Evolutionary conservation across 345 rosid species (phyloP).

Genomic region (Adansonia digitata): DNA sequence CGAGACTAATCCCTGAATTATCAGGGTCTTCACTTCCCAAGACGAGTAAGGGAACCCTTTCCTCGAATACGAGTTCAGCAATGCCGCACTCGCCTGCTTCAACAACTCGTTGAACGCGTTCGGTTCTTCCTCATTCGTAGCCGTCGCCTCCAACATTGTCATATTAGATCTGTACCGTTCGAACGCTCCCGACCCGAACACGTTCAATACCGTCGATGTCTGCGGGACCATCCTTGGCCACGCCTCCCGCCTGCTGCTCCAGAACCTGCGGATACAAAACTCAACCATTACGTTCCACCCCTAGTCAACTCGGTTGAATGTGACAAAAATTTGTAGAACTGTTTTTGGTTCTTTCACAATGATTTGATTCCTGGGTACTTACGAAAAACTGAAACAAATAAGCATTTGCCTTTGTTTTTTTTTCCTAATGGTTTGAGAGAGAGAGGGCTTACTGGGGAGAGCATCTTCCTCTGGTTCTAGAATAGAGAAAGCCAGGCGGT

Average conservation of each 20-base stretch:
- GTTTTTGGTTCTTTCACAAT: background rate
- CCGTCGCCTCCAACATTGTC: constrained; percentile 63
- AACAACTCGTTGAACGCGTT: constrained; percentile 49
- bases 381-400: background rate
- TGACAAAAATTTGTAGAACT: background rate
- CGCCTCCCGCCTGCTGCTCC: constrained; percentile 71
- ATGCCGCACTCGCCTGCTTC: constrained; percentile 71
- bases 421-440: background rate
- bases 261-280: constrained; percentile 41
- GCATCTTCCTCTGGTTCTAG: constrained; percentile 74
- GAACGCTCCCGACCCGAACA: constrained; percentile 57
- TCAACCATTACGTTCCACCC: background rate
- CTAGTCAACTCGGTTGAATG: background rate
- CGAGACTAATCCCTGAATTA: constrained; percentile 61
- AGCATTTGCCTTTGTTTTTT: too few relatives aligned
- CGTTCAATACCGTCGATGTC: constrained; percentile 62
- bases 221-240: constrained; percentile 92
- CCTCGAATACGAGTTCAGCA: constrained; percentile 73
- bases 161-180: constrained; percentile 72
- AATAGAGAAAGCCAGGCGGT: constrained; percentile 52
- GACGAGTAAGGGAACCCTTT: constrained; percentile 44
- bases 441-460: constrained; percentile 54
- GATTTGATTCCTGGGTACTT: background rate
- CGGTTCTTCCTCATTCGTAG: constrained; percentile 44
- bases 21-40: constrained; percentile 81